Base-by-base conservation (phyloP, 106 monocot species). In the Hemerocallis citrina region DNA sequence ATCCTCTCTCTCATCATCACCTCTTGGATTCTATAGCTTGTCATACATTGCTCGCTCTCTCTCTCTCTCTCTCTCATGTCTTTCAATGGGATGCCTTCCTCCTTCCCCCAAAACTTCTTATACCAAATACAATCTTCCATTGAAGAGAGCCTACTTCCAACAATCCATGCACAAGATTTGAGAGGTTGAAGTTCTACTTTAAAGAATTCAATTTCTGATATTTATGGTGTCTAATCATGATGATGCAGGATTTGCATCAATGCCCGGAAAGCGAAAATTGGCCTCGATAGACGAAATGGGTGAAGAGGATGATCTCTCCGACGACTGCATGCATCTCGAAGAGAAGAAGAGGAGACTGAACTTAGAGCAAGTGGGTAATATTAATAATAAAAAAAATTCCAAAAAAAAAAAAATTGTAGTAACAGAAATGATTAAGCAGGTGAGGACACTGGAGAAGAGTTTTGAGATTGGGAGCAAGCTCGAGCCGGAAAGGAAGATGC, bases 281-380 rank as follows among this genome's bases (percentile, higher is more conserved):
- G 22, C 68, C 57, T 59, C 63, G 9, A 74, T 74, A 13, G 77
- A 73, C 23, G 86, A 77, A 42, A 54, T 63, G 62, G 67, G 68
- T 13, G n/a, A n/a, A n/a, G 88, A 93, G 27, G 93, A 88, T 1
- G 83, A 87, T 30, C 72, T 81, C 51, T 87, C 87, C 1, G 92
- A 81, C 11, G 88, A 82, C 23, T 71, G 77, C 22, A 70, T 79
- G 3, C 64, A 56, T 21, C 57, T 34, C 0, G 87, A 73, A 34
- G 82, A 79, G 67, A 83, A 75, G 68, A 81, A 81, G 72, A 75
- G 72, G 68, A 78, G 78, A 71, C 75, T 86, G 28, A 86, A 55
- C 27, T 30, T 75, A 54, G 86, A 86, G 61, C 86, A 86, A 54
- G 85, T 81, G 36, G n/a, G n/a, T n/a, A n/a, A n/a, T n/a, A n/a